These are phyloP conservation scores for Cicer arietinum DNA, from an alignment of 306 rosid genomes.

Conservation along the genomic window DNA sequence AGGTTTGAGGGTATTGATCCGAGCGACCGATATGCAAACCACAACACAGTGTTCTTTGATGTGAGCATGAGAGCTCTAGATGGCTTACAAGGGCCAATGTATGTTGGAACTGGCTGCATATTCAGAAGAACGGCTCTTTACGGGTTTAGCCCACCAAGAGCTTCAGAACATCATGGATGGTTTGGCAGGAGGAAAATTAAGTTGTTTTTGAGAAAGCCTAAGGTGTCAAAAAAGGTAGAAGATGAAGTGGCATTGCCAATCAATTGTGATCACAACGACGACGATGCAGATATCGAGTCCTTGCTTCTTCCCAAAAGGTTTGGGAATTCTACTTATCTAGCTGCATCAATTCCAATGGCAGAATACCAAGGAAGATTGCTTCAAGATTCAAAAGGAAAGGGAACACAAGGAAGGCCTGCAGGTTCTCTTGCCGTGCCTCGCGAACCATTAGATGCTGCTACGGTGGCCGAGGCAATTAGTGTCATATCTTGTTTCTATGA, in stretches of 20 bases:
- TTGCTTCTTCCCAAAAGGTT: slow-evolving; percentile 78
- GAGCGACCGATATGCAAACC: slow-evolving; percentile 80
- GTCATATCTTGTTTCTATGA: slow-evolving; percentile 86
- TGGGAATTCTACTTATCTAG: slow-evolving; percentile 74
- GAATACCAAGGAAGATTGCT: slow-evolving; percentile 85
- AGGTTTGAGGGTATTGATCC: slow-evolving; percentile 91
- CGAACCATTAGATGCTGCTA: slow-evolving; percentile 81
- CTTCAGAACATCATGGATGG: slow-evolving; percentile 87
- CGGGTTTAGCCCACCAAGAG: slow-evolving; percentile 88
- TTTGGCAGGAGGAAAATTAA: slow-evolving; percentile 68
- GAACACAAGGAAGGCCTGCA: slow-evolving; percentile 73
- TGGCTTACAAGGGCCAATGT: slow-evolving; percentile 89
- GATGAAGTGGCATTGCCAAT: slow-evolving; percentile 64
- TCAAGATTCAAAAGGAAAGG: slow-evolving; percentile 66
- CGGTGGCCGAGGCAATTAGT: slow-evolving; percentile 87
- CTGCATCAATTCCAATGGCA: slow-evolving; percentile 82
- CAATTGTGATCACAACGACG: slow-evolving; percentile 53
- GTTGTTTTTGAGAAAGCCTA: slow-evolving; percentile 63
- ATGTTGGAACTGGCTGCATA: slow-evolving; percentile 89
- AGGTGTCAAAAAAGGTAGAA: slow-evolving; percentile 59
- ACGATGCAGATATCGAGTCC: slow-evolving; percentile 83
- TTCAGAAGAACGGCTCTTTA: slow-evolving; percentile 86
- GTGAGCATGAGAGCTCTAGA: slow-evolving; percentile 91
- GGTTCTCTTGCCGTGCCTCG: slow-evolving; percentile 87
- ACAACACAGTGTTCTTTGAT: slow-evolving; percentile 88